These are phyloP conservation scores for Emmonsia crescens DNA, from an alignment of 2,329 filamentous ascomycete genomes.

Conservation along the genomic window DNA sequence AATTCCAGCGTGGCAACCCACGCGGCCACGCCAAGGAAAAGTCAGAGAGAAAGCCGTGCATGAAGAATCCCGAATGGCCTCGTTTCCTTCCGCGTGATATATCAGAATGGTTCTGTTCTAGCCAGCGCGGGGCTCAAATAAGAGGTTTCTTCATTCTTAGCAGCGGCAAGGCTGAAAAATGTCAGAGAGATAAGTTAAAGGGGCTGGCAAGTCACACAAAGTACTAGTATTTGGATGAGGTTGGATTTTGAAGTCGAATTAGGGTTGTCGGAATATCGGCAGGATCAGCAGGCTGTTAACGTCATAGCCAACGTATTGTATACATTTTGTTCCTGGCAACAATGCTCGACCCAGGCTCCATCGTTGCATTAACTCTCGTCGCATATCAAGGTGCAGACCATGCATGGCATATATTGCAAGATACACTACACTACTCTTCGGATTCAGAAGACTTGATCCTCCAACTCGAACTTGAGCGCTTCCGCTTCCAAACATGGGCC, in stretches of 20 bases:
- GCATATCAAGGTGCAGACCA: background rate
- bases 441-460: slow-evolving; percentile 3
- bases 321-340: background rate
- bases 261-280: background rate
- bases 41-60: background rate
- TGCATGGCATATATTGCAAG: slow-evolving; percentile 1
- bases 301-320: background rate
- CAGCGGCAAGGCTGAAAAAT: too few species aligned
- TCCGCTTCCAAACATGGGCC: slow-evolving; percentile 3
- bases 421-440: background rate
- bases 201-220: background rate
- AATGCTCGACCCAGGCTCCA: background rate
- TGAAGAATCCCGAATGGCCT: background rate
- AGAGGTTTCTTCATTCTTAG: background rate
- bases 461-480: slow-evolving; percentile 2
- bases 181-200: background rate
- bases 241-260: background rate
- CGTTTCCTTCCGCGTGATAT: background rate
- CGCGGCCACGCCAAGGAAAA: background rate
- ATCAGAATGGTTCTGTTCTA: background rate
- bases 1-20: background rate
- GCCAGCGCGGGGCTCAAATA: background rate
- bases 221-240: background rate
- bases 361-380: background rate
- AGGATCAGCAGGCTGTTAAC: background rate